phyloP scores from a whole-genome alignment of 345 rosid genomes.

The Sapria himalayana region DNA sequence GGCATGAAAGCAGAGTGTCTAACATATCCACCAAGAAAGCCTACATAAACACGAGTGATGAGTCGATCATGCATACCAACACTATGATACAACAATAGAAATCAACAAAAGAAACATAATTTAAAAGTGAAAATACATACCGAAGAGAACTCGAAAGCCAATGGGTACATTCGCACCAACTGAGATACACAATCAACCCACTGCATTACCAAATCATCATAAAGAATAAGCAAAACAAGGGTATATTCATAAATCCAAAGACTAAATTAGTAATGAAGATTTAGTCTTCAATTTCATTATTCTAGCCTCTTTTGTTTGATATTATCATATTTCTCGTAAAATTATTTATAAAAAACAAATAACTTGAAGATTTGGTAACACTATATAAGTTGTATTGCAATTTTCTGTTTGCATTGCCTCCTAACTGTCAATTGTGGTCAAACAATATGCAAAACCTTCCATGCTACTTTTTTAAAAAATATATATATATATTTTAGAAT shows the following conservation, averaged over 20 bases:
- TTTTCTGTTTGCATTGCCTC: no score
- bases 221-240: conserved; percentile 1
- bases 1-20: conserved; percentile 76
- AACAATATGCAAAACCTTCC: no score
- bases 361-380: no score
- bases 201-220: conserved; percentile 24
- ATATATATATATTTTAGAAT: no score
- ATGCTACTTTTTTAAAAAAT: no score
- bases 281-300: no score
- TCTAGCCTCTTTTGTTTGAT: no score
- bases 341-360: no score
- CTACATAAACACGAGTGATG: conserved; percentile 32
- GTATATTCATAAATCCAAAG: not conserved
- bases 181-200: conserved; percentile 98
- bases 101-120: conserved; percentile 4
- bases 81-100: not conserved
- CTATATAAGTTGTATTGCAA: no score
- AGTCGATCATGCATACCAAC: no score
- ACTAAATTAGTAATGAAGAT: not conserved
- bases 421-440: no score
- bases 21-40: conserved; percentile 78
- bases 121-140: conserved; percentile 28
- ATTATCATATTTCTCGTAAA: no score
- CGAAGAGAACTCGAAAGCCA: conserved; percentile 84
- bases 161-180: conserved; percentile 78